Evolutionary conservation across 805 yeast genomes (phyloP), one percentile per base, ranked within the genome.

Genomic region (Cyberlindnera xishuangbannaensis): DNA sequence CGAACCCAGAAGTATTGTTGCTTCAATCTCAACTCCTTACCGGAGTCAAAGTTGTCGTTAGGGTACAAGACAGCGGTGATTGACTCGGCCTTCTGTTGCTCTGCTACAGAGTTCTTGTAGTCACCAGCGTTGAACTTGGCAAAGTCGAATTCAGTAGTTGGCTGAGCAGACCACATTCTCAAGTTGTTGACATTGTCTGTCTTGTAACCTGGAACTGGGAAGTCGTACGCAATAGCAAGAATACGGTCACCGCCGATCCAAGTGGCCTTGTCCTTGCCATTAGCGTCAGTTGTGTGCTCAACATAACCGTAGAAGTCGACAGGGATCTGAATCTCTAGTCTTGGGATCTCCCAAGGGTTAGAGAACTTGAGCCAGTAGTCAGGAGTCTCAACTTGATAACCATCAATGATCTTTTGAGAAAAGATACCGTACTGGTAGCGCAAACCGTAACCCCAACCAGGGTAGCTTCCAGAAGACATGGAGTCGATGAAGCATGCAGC

Each of bases 1-100:
- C 95, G 79, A 33, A 88, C 95, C 97, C 97, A 87, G 64, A 87
- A 88, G 62, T 86, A 88, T 62, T 87, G 97, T 65, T 87, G 97
- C 61, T 88, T 88, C 59, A 87, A 73, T 56, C 97, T 76, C 54
- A 87, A 70, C 57, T 85, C 95, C 61, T 88, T 87, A 50, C 97
- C 97, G 45, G 76, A 73, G 53, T 83, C 82, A 57, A 87, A 88
- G 60, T 87, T 88, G 58, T 87, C 97, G 61, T 87, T 87, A 44
- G 97, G 97, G 60, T 87, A 87, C 53, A 87, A 66, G 13, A 87
- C 95, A 6, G 96, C 85, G 23, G 96, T 85, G 50, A 87, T 85
- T 16, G 94, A 78, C 59, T 85, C 95, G 4, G 97, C 97, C 36
- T 76, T 69, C 59, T 86, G 95, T 59, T 85, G 95, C 35, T 78